Evolutionary conservation across 495 filamentous ascomycete species (phyloP), one percentile per base, ranked within the genome.

Genomic region (Daldinia concentrica): DNA sequence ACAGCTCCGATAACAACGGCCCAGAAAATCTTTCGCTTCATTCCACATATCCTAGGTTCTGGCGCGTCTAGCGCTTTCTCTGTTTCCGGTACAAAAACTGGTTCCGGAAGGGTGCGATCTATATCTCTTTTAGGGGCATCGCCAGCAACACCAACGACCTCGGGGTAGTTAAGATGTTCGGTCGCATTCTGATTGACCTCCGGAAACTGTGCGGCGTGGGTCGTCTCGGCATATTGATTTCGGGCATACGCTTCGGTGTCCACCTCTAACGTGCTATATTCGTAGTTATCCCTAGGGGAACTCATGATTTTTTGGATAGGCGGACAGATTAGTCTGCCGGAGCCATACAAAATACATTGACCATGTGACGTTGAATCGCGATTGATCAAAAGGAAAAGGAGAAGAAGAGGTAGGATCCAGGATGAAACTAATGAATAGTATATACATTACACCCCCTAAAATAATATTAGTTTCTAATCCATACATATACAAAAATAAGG

Each of bases 191-290:
- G 62, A 39, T 73, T 69, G 39, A 73, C 65, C 29, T 73, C 61
- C 15, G 71, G 71, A 9, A 58, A 36, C 17, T 65, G 61, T 14
- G 60, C 22, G 17, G 64, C 64, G 36, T 27, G 22, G 14, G 45
- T 39, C n/a, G 50, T 45, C 50, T 69, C 66, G 32, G 51, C 61
- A 29, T 66, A 66, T 11, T 64, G 64, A 29, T 64, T 68, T 57
- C 68, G 66, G 24, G 39, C 27, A 26, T 73, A 57, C 41, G 64
- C 69, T 9, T 73, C 60, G 14, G 52, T 59, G 43, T 69, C 66
- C n/a, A 77, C 70, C 62, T 77, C 75, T 4, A 77, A 52, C 14
- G 73, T 77, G 19, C 75, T 77, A 56, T 75, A 74, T 4, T 77
- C 66, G 54, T 72, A 58, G 51, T 39, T 62, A 34, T 70, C 66